Base-by-base conservation (phyloP, 176 grass and related monocot species). In the Olyra latifolia region DNA sequence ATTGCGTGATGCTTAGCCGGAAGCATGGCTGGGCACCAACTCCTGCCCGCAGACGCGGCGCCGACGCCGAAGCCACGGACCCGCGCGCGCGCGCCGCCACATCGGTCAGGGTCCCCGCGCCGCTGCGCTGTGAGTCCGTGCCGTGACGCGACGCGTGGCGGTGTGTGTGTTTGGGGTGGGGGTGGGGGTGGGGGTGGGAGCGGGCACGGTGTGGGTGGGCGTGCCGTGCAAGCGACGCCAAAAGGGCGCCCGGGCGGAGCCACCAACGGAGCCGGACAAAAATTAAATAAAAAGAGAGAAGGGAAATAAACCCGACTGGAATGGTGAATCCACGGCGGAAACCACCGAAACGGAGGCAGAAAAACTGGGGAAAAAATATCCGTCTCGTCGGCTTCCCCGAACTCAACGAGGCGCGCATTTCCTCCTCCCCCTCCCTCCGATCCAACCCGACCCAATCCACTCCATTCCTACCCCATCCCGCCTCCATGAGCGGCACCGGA, bases 171-270 rank as follows among this genome's bases (percentile, higher is more conserved):
- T n/a, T n/a, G n/a, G n/a, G n/a, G n/a, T n/a, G n/a, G n/a, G n/a
- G n/a, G n/a, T n/a, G n/a, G n/a, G n/a, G n/a, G n/a, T n/a, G n/a
- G 80, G 57, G 8, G n/a, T 10, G 10, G 17, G 72, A 32, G 72
- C 5, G 15, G 24, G 62, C 49, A 69, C 24, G 57, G 24, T 9
- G 39, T 16, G 75, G 71, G 15, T 25, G 66, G 60, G 13, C 16
- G 70, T 82, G 78, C 19, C 85, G 79, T 82, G 72, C 64, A 87
- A 69, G 79, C 79, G 85, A 87, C 85, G 80, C 68, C 67, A 24
- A 81, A 81, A 24, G 15, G 15, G 32, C 59, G 70, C 10, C 9
- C 47, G 62, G 77, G 52, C 69, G 84, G 70, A 80, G 70, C 62
- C 77, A 68, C 50, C 70, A 40, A 78, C 20, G 32, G 43, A 14